Percentiles rank a stretch among this genome's conserved stretches.
These are phyloP conservation scores for Physcia stellaris DNA, from an alignment of 495 filamentous ascomycete genomes.

Conservation along the genomic window DNA sequence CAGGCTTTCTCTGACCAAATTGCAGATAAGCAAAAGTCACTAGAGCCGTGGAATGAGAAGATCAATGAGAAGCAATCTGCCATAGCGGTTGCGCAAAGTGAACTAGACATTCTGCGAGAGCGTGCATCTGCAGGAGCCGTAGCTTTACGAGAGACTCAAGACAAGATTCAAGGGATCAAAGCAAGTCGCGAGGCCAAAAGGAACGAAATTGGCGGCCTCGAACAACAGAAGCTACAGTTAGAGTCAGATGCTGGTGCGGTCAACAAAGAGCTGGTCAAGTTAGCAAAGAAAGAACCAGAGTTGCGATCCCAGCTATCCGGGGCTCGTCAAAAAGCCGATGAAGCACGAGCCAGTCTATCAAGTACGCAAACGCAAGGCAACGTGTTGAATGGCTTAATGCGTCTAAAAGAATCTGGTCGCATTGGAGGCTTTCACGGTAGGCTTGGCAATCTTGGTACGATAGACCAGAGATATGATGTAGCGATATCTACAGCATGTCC, in stretches of 20 bases:
- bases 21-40: constrained; percentile 75
- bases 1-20: constrained; percentile 89
- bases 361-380: constrained; percentile 86
- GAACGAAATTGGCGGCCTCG: constrained; percentile 60
- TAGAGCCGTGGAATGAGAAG: constrained; percentile 94
- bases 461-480: constrained; percentile 87
- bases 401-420: constrained; percentile 87
- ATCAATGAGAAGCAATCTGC: constrained; percentile 90
- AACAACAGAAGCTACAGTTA: constrained; percentile 52
- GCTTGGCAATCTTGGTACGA: constrained; percentile 88
- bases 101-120: constrained; percentile 81
- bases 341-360: constrained; percentile 78
- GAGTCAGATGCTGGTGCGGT: constrained; percentile 62
- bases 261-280: constrained; percentile 54
- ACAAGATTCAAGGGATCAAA: constrained; percentile 60
- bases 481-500: constrained; percentile 95
- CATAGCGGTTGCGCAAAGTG: constrained; percentile 87
- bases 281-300: constrained; percentile 63
- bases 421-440: constrained; percentile 95
- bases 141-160: constrained; percentile 69
- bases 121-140: constrained; percentile 74
- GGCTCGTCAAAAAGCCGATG: constrained; percentile 84
- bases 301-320: constrained; percentile 69
- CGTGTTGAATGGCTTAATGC: constrained; percentile 80
- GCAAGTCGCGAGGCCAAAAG: constrained; percentile 55